Conservation (phyloP, 2,329 filamentous ascomycete genomes). For the Rhynchosporium agropyri region DNA sequence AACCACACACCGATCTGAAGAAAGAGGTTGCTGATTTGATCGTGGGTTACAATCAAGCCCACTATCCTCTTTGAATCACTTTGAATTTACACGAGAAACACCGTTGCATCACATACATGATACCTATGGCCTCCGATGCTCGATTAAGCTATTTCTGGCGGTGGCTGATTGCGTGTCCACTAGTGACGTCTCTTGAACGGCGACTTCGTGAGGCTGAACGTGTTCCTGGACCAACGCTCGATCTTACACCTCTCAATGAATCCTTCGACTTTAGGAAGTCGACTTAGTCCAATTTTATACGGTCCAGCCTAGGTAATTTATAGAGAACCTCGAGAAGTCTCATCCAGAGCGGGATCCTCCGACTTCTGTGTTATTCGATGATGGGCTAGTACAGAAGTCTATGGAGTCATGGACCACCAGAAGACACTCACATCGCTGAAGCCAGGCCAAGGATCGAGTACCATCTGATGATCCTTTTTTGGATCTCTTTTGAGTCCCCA, state of each 20-base stretch:
- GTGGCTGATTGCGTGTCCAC: not conserved
- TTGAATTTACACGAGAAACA: too few relatives aligned
- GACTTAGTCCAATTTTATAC: constrained; percentile 1
- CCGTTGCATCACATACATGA: too few relatives aligned
- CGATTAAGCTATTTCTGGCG: not conserved
- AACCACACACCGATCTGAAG: constrained; percentile 41
- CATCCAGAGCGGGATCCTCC: too few relatives aligned
- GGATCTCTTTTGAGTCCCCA: constrained; percentile 37
- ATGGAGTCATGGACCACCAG: constrained; percentile 44
- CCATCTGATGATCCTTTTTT: constrained; percentile 41
- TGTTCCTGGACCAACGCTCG: not conserved
- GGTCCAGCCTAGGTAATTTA: not conserved
- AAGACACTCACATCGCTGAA: constrained; percentile 37
- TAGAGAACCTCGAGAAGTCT: too few relatives aligned
- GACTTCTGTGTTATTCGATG: too few relatives aligned
- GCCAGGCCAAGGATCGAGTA: constrained; percentile 38
- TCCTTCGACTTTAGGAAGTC: constrained; percentile 44
- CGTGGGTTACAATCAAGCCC: constrained; percentile 43
- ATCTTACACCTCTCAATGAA: constrained; percentile 16
- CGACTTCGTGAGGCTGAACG: constrained; percentile 45
- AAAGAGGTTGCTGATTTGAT: constrained; percentile 45
- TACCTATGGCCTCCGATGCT: not conserved
- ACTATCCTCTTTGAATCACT: not conserved
- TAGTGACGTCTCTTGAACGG: constrained; percentile 36
- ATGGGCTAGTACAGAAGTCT: constrained; percentile 45